Evolutionary conservation across 78 protist species (phyloP).

Genomic region (Dictyostelium firmibasis): DNA sequence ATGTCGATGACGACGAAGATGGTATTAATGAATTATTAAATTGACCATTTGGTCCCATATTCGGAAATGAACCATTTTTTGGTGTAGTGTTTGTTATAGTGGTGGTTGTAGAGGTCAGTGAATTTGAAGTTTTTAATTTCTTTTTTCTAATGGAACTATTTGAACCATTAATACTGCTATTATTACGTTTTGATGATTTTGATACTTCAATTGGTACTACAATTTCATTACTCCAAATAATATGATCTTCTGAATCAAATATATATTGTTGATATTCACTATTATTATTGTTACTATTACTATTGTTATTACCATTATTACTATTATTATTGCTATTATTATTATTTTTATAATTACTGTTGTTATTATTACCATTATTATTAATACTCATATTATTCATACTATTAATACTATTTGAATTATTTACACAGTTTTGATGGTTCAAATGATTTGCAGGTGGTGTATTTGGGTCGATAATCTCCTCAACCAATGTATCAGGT

Average conservation of each 20-base stretch:
- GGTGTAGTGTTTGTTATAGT: neutral
- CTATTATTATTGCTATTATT: neutral
- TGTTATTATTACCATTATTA: neutral
- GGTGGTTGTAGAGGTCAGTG: neutral
- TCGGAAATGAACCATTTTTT: neutral
- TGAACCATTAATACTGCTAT: neutral
- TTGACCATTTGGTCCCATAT: neutral
- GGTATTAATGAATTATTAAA: neutral
- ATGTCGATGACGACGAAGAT: neutral
- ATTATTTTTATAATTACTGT: neutral
- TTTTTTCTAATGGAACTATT: neutral
- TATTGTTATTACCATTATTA: neutral
- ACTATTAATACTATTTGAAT: neutral
- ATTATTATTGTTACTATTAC: neutral
- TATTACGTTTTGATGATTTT: neutral
- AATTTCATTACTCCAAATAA: conserved; percentile 62
- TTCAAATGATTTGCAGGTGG: neutral
- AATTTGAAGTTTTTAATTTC: neutral
- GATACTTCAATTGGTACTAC: conserved; percentile 31
- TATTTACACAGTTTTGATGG: neutral
- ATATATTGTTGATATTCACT: neutral
- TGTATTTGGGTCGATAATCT: neutral
- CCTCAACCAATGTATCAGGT: conserved; percentile 3
- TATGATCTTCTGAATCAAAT: conserved; percentile 46
- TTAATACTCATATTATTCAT: neutral